A percentile compares a stretch with the other conserved stretches of the same genome.
Conservation (phyloP, 306 rosid species). For the Quercus ilex region DNA sequence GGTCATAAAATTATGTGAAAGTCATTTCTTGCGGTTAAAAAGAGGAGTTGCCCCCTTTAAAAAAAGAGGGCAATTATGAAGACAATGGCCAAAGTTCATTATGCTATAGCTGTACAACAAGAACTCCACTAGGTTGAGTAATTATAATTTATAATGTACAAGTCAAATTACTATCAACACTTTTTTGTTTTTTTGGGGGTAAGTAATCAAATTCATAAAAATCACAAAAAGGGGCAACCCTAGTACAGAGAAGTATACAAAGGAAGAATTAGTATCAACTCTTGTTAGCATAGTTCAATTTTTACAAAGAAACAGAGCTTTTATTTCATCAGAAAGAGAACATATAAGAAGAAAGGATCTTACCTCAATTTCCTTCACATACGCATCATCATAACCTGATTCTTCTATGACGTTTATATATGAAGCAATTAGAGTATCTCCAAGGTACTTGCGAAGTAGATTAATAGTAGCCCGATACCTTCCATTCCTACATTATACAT, state of each 20-base stretch:
- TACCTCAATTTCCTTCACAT: constrained; percentile 89
- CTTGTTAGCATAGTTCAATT: constrained; percentile 11
- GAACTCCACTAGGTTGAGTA: background rate
- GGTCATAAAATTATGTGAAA: no score
- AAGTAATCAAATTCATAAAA: no score
- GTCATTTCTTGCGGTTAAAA: no score
- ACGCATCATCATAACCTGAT: constrained; percentile 75
- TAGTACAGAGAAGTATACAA: no score
- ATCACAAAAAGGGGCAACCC: no score
- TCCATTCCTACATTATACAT: constrained; percentile 57
- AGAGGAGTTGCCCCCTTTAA: no score
- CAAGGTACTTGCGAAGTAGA: constrained; percentile 92
- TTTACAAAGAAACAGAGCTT: constrained; percentile 12
- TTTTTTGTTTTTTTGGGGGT: no score
- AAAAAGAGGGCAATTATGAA: no score
- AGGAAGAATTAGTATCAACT: background rate
- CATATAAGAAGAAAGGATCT: constrained; percentile 24
- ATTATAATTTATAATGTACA: background rate
- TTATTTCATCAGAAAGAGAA: constrained; percentile 10
- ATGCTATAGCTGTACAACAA: background rate
- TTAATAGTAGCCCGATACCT: constrained; percentile 50
- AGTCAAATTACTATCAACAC: no score
- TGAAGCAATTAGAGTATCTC: constrained; percentile 86
- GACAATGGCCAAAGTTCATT: no score
- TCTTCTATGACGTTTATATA: constrained; percentile 76